These are phyloP conservation scores for Raphanus raphanistrum DNA, from an alignment of 345 rosid species.

Conservation along the genomic window DNA sequence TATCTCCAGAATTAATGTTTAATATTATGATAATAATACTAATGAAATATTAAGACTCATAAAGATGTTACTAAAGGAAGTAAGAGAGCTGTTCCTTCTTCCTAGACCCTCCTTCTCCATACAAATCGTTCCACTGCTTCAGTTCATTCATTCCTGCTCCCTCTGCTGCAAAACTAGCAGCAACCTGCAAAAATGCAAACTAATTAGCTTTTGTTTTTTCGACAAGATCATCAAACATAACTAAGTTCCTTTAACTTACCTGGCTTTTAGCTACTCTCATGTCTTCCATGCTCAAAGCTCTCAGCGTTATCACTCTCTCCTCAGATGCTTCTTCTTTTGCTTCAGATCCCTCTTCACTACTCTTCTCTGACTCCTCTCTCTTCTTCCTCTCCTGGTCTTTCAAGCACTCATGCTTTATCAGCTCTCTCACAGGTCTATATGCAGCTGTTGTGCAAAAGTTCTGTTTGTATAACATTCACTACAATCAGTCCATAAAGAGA, in stretches of 20 bases:
- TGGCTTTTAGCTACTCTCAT: constrained; percentile 92
- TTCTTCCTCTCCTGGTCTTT: constrained; percentile 52
- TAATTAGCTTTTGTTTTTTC: not conserved
- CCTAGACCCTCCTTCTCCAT: constrained; percentile 95
- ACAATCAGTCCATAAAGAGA: constrained; percentile 20
- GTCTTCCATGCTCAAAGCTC: constrained; percentile 89
- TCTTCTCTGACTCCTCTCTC: constrained; percentile 64
- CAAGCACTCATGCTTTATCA: constrained; percentile 75
- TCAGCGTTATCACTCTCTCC: constrained; percentile 58
- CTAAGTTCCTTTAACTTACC: constrained; percentile 36
- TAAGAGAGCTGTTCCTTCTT: constrained; percentile 83
- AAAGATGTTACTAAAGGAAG: constrained; percentile 61
- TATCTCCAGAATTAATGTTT: constrained; percentile 6
- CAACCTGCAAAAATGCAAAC: constrained; percentile 54
- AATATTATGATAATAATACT: constrained; percentile 15
- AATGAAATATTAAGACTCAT: constrained; percentile 3
- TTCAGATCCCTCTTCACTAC: constrained; percentile 42
- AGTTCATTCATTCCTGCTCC: constrained; percentile 82
- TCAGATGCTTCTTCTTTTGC: constrained; percentile 56
- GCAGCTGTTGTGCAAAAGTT: constrained; percentile 93
- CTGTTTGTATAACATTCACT: constrained; percentile 49
- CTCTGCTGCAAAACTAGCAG: constrained; percentile 85
- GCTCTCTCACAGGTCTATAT: constrained; percentile 90
- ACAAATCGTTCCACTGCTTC: constrained; percentile 88
- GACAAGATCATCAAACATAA: constrained; percentile 13